A percentile compares a stretch with the other conserved stretches of the same genome.
phyloP scores from a whole-genome alignment of 192 early-diverging fungal genomes.

The Gigaspora rosea region DNA sequence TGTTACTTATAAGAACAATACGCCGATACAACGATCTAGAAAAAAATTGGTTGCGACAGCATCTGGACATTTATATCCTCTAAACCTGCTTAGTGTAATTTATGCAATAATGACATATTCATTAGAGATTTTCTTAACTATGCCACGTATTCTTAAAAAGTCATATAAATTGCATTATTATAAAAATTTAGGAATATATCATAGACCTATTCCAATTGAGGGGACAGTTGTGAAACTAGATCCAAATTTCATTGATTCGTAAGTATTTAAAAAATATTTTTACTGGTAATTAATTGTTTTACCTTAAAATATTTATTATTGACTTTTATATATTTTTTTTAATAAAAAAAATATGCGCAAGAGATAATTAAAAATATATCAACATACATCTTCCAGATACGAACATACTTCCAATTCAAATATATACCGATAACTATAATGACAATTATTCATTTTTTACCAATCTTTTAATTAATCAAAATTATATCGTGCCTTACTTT shows the following conservation, averaged over 20 bases:
- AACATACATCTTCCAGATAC: too few species aligned
- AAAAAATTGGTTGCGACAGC: slow-evolving; percentile 39
- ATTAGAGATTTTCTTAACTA: slow-evolving; percentile 52
- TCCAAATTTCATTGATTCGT: slow-evolving; percentile 30
- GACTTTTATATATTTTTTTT: not conserved
- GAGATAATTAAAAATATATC: slow-evolving; percentile 21
- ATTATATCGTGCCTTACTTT: too few species aligned
- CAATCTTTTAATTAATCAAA: too few species aligned
- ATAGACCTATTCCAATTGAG: slow-evolving; percentile 43
- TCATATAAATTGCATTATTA: slow-evolving; percentile 49
- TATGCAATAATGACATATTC: slow-evolving; percentile 44
- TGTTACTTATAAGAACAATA: not conserved
- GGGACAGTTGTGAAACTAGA: slow-evolving; percentile 27
- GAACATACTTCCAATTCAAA: too few species aligned
- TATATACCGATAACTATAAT: too few species aligned
- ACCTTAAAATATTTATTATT: not conserved
- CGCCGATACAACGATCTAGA: not conserved
- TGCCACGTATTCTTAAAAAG: slow-evolving; percentile 58
- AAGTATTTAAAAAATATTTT: not conserved
- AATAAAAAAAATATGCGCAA: slow-evolving; percentile 13
- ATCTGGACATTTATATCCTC: slow-evolving; percentile 18
- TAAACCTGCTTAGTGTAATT: slow-evolving; percentile 19
- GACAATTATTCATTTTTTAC: too few species aligned
- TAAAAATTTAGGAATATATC: slow-evolving; percentile 50
- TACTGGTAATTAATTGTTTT: not conserved